A percentile compares a stretch with the other conserved stretches of the same genome.
Evolutionary conservation across 2,329 filamentous ascomycete species (phyloP).

Genomic region (Botrytis porri): DNA sequence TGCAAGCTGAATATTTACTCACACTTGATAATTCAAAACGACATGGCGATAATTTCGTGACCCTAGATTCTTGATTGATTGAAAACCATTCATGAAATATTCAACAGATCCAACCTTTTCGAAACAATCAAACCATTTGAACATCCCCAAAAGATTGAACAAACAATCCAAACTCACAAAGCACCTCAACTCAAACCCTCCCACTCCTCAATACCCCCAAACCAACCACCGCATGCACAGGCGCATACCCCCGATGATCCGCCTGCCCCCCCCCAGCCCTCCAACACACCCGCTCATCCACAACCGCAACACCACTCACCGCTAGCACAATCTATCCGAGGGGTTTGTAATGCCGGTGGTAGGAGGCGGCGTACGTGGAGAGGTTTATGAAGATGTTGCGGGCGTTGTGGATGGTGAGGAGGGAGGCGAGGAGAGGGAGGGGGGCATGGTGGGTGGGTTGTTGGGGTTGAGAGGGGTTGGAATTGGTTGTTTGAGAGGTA

Average conservation of each 20-base stretch:
- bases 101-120: background rate
- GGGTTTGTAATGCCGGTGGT: slow-evolving; percentile 41
- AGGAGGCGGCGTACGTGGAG: slow-evolving; percentile 41
- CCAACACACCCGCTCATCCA: slow-evolving; percentile 46
- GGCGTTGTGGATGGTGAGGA: slow-evolving; percentile 44
- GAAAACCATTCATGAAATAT: background rate
- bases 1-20: background rate
- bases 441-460: background rate
- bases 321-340: slow-evolving; percentile 46
- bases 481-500: too few species aligned
- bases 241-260: slow-evolving; percentile 43
- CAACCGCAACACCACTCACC: slow-evolving; percentile 43
- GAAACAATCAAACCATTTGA: background rate
- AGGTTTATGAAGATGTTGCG: slow-evolving; percentile 50
- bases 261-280: slow-evolving; percentile 43
- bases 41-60: background rate
- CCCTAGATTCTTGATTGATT: background rate
- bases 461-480: background rate
- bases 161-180: background rate
- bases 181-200: too few species aligned
- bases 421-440: background rate
- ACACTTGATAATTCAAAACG: background rate
- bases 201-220: background rate
- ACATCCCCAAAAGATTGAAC: too few species aligned
- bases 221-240: background rate